Base-by-base conservation (phyloP, 2,329 filamentous ascomycete genomes). In the Ophidiomyces ophidiicola region DNA sequence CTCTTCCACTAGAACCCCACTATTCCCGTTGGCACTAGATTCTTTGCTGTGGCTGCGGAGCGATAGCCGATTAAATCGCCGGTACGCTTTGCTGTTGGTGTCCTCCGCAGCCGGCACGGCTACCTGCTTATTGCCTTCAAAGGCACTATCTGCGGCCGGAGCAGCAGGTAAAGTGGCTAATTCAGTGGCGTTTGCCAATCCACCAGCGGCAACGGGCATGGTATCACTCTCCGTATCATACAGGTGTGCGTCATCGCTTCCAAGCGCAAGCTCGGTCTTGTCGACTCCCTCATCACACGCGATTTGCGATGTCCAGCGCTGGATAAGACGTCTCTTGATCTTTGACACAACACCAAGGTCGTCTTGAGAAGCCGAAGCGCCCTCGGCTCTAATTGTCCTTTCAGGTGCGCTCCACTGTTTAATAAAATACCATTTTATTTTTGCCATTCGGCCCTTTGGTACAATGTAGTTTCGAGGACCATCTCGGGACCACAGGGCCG, bases 341-440 rank as follows among this genome's bases (percentile, higher is more conserved):
- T 56, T 55, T 4, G 53, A 59, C 53, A 57, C 57, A 1, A 50
- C 45, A 1, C 64, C 60, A 7, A 68, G 54, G 21, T 63, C 60
- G n/a, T 61, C 53, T 17, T 54, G 44, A 0, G 53, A 45, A 23
- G 60, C 51, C 8, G 29, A 18, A 14, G 31, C 17, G 17, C 19
- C 30, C 5, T 26, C 29, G 7, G 54, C 53, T 12, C 47, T 48
- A 32, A 61, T 64, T 2, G 64, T 66, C 37, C 54, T 62, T 17
- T 61, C 59, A 1, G 55, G 56, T 20, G 54, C 50, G 46, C 68
- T 68, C 67, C 70, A 72, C 3, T 47, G 47, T 3, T 54, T 59
- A 5, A 72, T 53, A 1, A 71, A 48, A 2, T 54, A 52, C 70
- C 69, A 72, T 48, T 70, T 71, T 1, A 68, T 17, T 2, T 52